Evolutionary conservation across 2,329 filamentous ascomycete species (phyloP).

Genomic region (Coniella vitis): DNA sequence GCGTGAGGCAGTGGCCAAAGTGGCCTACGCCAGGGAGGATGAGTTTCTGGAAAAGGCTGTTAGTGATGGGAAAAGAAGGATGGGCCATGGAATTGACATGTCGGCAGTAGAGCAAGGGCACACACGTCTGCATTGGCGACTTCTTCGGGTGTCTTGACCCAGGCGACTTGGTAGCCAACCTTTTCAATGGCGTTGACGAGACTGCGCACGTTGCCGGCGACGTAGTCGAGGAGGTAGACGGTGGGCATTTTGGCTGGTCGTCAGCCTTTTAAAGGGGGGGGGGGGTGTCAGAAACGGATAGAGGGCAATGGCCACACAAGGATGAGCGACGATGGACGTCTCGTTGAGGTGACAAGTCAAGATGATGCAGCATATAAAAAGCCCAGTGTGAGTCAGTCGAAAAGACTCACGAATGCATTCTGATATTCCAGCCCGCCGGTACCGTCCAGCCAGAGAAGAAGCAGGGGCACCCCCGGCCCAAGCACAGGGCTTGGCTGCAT

Average conservation of each 20-base stretch:
- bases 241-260: constrained; percentile 58
- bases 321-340: too few relatives aligned
- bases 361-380: constrained; percentile 4
- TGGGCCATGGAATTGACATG: too few relatives aligned
- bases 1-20: constrained; percentile 90
- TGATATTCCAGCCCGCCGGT: constrained; percentile 9
- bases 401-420: constrained; percentile 1
- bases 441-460: constrained; percentile 10
- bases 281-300: too few relatives aligned
- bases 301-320: too few relatives aligned
- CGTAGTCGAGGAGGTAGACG: constrained; percentile 78
- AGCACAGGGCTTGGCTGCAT: not conserved
- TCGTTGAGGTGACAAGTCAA: too few relatives aligned
- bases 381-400: constrained; percentile 1
- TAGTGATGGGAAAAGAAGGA: constrained; percentile 16
- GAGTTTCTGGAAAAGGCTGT: constrained; percentile 56
- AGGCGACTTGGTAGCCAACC: constrained; percentile 86
- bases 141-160: constrained; percentile 80
- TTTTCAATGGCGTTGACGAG: constrained; percentile 97
- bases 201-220: constrained; percentile 92
- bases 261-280: too few relatives aligned
- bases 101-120: constrained; percentile 14
- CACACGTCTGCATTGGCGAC: constrained; percentile 76
- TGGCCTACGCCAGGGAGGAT: constrained; percentile 96
- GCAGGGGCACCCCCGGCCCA: not conserved